phyloP scores from a whole-genome alignment of 164 flowering plant genomes.

The Magnolia kwangsiensis region DNA sequence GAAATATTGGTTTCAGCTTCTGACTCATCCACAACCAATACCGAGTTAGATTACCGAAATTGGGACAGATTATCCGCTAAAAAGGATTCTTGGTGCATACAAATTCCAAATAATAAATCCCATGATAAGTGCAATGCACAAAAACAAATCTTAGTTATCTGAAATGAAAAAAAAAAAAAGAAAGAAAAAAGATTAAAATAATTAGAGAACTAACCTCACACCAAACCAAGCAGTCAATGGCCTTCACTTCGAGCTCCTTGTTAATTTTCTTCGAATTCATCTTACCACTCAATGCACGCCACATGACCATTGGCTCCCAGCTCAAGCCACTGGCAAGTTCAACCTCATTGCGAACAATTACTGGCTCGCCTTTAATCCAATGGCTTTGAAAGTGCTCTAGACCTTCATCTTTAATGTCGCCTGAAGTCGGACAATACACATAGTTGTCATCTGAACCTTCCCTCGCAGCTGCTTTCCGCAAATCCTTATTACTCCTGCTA shows the following conservation, averaged over 20 bases:
- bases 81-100: no score
- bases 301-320: constrained; percentile 95
- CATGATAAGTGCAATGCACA: no score
- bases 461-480: constrained; percentile 48
- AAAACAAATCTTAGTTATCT: no score
- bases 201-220: constrained; percentile 50
- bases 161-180: no score
- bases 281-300: constrained; percentile 69
- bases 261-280: constrained; percentile 23
- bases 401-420: constrained; percentile 30
- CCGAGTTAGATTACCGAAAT: no score
- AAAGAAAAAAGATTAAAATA: no score
- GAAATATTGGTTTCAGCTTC: no score
- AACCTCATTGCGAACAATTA: constrained; percentile 71
- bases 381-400: constrained; percentile 48
- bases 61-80: no score
- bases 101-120: no score
- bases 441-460: constrained; percentile 44
- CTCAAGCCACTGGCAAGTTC: constrained; percentile 56
- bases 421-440: constrained; percentile 54
- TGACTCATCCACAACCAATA: no score
- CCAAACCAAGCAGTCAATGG: constrained; percentile 69
- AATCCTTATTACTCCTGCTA: constrained; percentile 13
- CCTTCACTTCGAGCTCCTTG: constrained; percentile 55
- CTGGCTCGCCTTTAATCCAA: constrained; percentile 78